These are phyloP conservation scores for Globisporangium canariense DNA, from an alignment of 352 stramenopile genomes.

Conservation along the genomic window DNA sequence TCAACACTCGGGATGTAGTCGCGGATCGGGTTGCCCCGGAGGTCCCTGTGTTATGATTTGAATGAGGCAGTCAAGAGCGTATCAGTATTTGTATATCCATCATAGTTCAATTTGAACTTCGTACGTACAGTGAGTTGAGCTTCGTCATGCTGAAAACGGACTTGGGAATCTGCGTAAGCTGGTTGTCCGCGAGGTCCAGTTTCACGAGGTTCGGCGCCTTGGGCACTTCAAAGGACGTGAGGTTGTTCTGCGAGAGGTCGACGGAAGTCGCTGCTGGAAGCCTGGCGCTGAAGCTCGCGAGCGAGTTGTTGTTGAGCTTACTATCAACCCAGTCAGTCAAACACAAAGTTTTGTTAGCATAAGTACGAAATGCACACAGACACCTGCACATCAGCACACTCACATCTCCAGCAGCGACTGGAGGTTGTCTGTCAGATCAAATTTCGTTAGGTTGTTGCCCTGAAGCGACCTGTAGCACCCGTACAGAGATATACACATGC, in stretches of 20 bases:
- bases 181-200: background rate
- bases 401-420: slow-evolving; percentile 10
- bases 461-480: background rate
- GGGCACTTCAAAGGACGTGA: slow-evolving; percentile 1
- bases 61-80: too few species aligned
- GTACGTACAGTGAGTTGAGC: slow-evolving; percentile 2
- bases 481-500: background rate
- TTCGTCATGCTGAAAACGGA: slow-evolving; percentile 9
- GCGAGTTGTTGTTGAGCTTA: background rate
- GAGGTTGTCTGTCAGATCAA: slow-evolving; percentile 8
- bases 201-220: slow-evolving; percentile 5
- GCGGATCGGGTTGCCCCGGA: slow-evolving; percentile 7
- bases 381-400: background rate
- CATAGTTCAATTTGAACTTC: too few species aligned
- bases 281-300: background rate
- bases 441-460: slow-evolving; percentile 2
- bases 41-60: slow-evolving; percentile 1
- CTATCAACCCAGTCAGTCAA: background rate
- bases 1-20: slow-evolving; percentile 11
- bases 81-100: too few species aligned
- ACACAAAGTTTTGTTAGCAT: too few species aligned
- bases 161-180: background rate
- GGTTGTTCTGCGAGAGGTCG: background rate
- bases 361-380: background rate
- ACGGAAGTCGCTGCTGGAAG: background rate